A percentile compares a stretch with the other conserved stretches of the same genome.
Conservation (phyloP, 495 filamentous ascomycete genomes). For the Choiromyces venosus region DNA sequence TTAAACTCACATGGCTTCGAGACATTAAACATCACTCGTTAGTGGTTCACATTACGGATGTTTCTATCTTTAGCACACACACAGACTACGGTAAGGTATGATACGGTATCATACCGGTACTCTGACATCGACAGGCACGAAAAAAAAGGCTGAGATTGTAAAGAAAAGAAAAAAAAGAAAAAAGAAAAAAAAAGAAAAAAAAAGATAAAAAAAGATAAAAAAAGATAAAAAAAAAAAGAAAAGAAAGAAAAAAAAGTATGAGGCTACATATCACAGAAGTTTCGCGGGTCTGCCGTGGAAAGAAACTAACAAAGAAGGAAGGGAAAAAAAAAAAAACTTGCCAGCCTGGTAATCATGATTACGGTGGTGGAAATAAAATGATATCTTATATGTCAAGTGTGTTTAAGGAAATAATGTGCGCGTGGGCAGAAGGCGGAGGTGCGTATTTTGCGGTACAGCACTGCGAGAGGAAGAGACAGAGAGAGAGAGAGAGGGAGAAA, state of each 20-base stretch:
- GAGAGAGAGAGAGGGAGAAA: not conserved
- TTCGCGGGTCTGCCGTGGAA: not conserved
- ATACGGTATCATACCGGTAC: not conserved
- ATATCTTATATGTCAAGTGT: not conserved
- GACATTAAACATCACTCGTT: not conserved
- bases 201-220: not conserved
- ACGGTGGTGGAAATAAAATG: too few species aligned
- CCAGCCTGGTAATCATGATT: not conserved
- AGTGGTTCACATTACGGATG: not conserved
- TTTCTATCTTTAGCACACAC: not conserved
- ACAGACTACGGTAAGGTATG: not conserved
- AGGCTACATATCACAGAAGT: not conserved
- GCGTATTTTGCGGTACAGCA: not conserved
- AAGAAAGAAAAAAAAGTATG: not conserved
- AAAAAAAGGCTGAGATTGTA: not conserved
- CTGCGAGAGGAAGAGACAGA: too few species aligned
- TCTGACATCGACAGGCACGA: not conserved
- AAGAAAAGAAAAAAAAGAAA: not conserved
- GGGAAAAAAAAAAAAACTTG: not conserved
- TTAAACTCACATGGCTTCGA: not conserved
- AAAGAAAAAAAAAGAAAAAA: not conserved
- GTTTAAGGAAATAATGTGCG: not conserved
- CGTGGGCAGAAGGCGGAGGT: not conserved
- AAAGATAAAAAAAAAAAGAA: not conserved
- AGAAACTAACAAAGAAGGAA: too few species aligned